Evolutionary conservation across 257 asterid species (phyloP).

Genomic region (Henckelia pumila): DNA sequence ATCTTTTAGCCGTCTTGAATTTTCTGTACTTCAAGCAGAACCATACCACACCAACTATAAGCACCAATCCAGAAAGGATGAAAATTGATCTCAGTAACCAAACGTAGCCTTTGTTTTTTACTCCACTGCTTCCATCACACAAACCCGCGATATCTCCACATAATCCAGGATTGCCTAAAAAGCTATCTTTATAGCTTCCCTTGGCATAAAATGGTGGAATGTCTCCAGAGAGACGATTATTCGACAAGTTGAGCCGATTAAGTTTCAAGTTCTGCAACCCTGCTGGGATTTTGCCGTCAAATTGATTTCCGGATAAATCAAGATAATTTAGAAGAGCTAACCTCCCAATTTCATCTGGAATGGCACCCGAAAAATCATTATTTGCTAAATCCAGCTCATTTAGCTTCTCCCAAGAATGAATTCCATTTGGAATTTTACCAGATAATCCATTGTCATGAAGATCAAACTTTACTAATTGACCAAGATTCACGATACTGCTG

Average conservation of each 20-base stretch:
- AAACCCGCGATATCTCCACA: conserved; percentile 81
- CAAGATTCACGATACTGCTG: conserved; percentile 65
- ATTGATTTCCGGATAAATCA: conserved; percentile 73
- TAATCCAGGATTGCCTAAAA: conserved; percentile 76
- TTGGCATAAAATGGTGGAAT: conserved; percentile 79
- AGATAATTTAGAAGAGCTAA: conserved; percentile 80
- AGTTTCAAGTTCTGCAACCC: conserved; percentile 87
- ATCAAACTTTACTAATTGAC: conserved; percentile 82
- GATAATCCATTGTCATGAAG: conserved; percentile 66
- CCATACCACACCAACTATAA: conserved; percentile 59
- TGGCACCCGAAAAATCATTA: conserved; percentile 66
- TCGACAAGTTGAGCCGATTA: conserved; percentile 74
- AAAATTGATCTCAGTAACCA: conserved; percentile 71
- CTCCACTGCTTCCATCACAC: conserved; percentile 51
- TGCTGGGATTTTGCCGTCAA: conserved; percentile 67
- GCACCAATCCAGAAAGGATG: conserved; percentile 58
- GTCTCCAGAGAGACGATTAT: conserved; percentile 76
- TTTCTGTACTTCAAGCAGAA: conserved; percentile 60
- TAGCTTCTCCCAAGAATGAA: conserved; percentile 72
- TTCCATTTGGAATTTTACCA: conserved; percentile 67
- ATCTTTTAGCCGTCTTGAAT: conserved; percentile 43
- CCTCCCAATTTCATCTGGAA: conserved; percentile 79
- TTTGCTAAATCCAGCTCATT: conserved; percentile 80
- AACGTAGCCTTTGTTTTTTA: conserved; percentile 39
- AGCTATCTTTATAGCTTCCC: conserved; percentile 72